These are phyloP conservation scores for Stemphylium vesicarium DNA, from an alignment of 2,329 filamentous ascomycete genomes.

Conservation along the genomic window DNA sequence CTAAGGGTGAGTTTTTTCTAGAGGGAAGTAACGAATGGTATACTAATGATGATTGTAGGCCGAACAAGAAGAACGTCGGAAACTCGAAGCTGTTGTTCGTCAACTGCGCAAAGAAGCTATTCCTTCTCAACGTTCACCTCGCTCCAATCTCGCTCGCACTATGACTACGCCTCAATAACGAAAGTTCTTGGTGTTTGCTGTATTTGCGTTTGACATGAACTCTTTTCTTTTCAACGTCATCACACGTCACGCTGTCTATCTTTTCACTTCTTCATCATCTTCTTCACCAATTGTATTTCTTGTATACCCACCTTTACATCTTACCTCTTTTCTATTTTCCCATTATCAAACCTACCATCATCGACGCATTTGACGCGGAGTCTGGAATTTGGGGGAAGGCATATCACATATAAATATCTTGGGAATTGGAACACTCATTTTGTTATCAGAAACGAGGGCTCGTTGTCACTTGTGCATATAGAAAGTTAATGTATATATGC, in stretches of 20 bases:
- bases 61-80: constrained; percentile 74
- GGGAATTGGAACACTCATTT: too few relatives aligned
- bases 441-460: too few relatives aligned
- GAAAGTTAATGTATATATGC: too few relatives aligned
- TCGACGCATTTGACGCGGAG: neutral
- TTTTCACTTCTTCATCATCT: neutral
- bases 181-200: neutral
- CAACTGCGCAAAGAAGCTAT: constrained; percentile 54
- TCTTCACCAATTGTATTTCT: neutral
- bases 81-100: constrained; percentile 69
- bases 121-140: neutral
- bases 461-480: too few relatives aligned
- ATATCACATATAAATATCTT: too few relatives aligned
- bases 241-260: neutral
- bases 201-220: neutral
- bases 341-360: neutral
- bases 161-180: constrained; percentile 14
- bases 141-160: constrained; percentile 21
- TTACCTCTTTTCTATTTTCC: neutral
- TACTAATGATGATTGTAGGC: constrained; percentile 54
- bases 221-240: neutral
- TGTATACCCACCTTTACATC: neutral
- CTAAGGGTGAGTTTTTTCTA: constrained; percentile 63
- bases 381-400: too few relatives aligned
- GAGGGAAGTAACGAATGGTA: constrained; percentile 10